Percentiles rank a stretch among this genome's conserved stretches.
Evolutionary conservation across 2,329 filamentous ascomycete genomes (phyloP).

Genomic region (Salinomyces thailandicus): DNA sequence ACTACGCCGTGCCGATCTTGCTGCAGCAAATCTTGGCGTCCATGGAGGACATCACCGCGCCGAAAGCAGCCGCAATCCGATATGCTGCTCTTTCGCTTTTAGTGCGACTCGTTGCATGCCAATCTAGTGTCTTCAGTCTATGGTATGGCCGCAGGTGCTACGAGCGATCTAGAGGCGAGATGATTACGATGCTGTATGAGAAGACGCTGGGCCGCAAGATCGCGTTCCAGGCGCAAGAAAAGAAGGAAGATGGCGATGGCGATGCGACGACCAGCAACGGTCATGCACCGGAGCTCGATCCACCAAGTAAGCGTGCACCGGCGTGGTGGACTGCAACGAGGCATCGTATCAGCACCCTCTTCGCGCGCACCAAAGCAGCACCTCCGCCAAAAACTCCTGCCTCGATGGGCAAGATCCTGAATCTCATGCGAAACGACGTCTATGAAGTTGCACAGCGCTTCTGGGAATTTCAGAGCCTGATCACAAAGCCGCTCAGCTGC

Average conservation of each 20-base stretch:
- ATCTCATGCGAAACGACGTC: conserved; percentile 69
- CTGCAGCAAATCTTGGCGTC: conserved; percentile 61
- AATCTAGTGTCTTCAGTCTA: conserved; percentile 56
- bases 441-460: conserved; percentile 73
- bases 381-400: conserved; percentile 46
- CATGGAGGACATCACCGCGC: conserved; percentile 45
- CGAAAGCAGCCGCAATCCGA: conserved; percentile 48
- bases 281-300: conserved; percentile 15
- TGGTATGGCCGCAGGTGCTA: conserved; percentile 83
- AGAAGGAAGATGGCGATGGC: conserved; percentile 2
- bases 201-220: conserved; percentile 62
- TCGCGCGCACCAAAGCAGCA: conserved; percentile 19
- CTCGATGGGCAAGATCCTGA: conserved; percentile 83
- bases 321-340: conserved; percentile 6
- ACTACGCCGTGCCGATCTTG: conserved; percentile 51
- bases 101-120: conserved; percentile 50
- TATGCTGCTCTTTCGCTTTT: conserved; percentile 55
- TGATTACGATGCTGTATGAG: conserved; percentile 76
- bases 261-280: conserved; percentile 8
- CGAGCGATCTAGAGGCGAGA: conserved; percentile 72
- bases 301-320: conserved; percentile 3
- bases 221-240: conserved; percentile 16
- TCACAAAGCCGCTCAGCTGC: conserved; percentile 68
- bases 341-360: conserved; percentile 4
- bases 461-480: conserved; percentile 72